Evolutionary conservation across 2,329 filamentous ascomycete genomes (phyloP).

Genomic region (Scytalidium sp.): DNA sequence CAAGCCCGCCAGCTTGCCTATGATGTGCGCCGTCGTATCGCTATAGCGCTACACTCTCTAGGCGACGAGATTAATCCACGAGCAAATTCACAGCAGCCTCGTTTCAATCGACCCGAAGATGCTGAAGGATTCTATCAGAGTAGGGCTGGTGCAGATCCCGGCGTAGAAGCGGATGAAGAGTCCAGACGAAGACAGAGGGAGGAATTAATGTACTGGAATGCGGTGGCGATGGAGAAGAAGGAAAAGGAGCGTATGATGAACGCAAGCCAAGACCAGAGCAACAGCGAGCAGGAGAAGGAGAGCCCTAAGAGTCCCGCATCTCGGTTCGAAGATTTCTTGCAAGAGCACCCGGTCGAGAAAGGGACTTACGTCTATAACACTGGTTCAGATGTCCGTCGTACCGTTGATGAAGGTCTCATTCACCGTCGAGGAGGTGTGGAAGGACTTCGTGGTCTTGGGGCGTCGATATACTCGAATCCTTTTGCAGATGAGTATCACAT

Average conservation of each 20-base stretch:
- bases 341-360: constrained; percentile 46
- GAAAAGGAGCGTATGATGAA: constrained; percentile 29
- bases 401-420: constrained; percentile 40
- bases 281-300: constrained; percentile 15
- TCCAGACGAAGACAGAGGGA: constrained; percentile 58
- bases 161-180: constrained; percentile 61
- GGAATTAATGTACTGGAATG: constrained; percentile 65
- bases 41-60: constrained; percentile 55
- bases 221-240: constrained; percentile 47
- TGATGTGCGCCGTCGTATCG: constrained; percentile 59
- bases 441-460: constrained; percentile 43
- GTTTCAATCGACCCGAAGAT: constrained; percentile 65
- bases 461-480: constrained; percentile 53
- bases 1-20: constrained; percentile 60
- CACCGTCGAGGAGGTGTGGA: constrained; percentile 41
- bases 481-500: constrained; percentile 41
- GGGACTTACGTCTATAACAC: constrained; percentile 58
- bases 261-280: constrained; percentile 3
- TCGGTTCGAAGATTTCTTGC: constrained; percentile 57
- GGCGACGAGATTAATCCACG: constrained; percentile 54
- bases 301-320: constrained; percentile 24
- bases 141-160: constrained; percentile 37
- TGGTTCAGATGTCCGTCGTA: constrained; percentile 41
- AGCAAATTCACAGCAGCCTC: constrained; percentile 37
- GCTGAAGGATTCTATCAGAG: constrained; percentile 61